phyloP scores from a whole-genome alignment of 139 green algal species.

The Mesostigma viride region DNA sequence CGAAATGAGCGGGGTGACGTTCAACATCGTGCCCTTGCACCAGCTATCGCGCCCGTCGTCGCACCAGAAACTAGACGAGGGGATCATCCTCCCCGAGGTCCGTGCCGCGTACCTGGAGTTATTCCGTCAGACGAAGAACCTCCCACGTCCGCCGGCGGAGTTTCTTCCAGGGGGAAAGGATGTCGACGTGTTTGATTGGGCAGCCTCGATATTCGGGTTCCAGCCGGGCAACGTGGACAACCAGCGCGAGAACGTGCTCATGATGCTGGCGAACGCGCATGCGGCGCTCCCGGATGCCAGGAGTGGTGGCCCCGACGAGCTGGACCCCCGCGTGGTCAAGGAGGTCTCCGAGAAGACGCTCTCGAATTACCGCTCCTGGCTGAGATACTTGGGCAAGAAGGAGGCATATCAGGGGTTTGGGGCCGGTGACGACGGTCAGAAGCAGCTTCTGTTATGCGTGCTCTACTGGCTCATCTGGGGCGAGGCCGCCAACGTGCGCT shows the following conservation, averaged over 20 bases:
- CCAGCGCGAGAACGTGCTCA: conserved; percentile 27
- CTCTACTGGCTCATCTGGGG: conserved; percentile 75
- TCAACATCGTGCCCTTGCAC: background rate
- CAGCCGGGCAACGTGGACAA: conserved; percentile 32
- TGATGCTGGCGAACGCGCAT: conserved; percentile 30
- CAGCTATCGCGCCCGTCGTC: too few species aligned
- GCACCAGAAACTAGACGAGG: too few species aligned
- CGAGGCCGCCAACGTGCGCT: conserved; percentile 63
- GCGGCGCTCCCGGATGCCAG: background rate
- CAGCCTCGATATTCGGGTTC: background rate
- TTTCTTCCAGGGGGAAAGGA: background rate
- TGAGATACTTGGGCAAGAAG: background rate
- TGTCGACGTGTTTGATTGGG: background rate
- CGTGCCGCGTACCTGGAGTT: background rate
- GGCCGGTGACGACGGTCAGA: background rate
- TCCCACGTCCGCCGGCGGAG: background rate
- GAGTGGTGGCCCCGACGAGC: background rate
- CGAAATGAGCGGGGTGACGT: background rate
- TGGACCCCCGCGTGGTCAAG: background rate
- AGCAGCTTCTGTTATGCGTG: conserved; percentile 15
- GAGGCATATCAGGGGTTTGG: background rate
- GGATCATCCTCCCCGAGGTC: background rate
- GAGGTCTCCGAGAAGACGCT: conserved; percentile 12
- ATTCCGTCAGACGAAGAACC: background rate
- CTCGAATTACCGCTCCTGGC: conserved; percentile 23